A percentile compares a stretch with the other conserved stretches of the same genome.
Evolutionary conservation across 1,284 basidiomycete genomes (phyloP).

Genomic region (Austropuccinia psidii): DNA sequence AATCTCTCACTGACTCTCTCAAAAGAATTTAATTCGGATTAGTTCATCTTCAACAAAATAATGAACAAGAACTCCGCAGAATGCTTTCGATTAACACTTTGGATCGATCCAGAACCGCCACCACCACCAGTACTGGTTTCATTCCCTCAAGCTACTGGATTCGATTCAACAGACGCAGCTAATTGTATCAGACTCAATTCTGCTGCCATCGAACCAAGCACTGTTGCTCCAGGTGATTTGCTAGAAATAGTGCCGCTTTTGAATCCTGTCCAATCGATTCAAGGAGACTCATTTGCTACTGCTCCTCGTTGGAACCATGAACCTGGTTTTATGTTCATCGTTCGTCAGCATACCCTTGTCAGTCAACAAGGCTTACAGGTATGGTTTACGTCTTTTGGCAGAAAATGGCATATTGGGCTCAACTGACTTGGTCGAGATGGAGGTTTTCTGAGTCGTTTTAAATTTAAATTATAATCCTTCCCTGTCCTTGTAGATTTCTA

Average conservation of each 20-base stretch:
- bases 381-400: neutral
- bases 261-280: slow-evolving; percentile 1
- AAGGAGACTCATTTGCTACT: neutral
- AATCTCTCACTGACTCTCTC: too few relatives aligned
- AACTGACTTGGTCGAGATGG: too few relatives aligned
- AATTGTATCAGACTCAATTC: slow-evolving; percentile 26
- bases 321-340: slow-evolving; percentile 22
- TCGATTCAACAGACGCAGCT: slow-evolving; percentile 31
- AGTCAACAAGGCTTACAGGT: slow-evolving; percentile 33
- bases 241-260: slow-evolving; percentile 30
- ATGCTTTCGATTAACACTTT: slow-evolving; percentile 36
- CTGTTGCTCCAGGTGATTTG: slow-evolving; percentile 27
- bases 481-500: neutral
- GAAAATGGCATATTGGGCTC: too few relatives aligned
- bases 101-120: slow-evolving; percentile 34
- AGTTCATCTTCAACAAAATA: too few relatives aligned
- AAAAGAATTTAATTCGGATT: too few relatives aligned
- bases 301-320: slow-evolving; percentile 23
- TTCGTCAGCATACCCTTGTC: slow-evolving; percentile 27
- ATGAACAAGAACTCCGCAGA: slow-evolving; percentile 6
- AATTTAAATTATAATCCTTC: neutral
- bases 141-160: too few relatives aligned
- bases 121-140: too few relatives aligned
- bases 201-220: slow-evolving; percentile 15
- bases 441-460: too few relatives aligned